Evolutionary conservation across 352 stramenopile genomes (phyloP), one percentile per base, ranked within the genome.

Genomic region (Thalassiosira mediterranea): DNA sequence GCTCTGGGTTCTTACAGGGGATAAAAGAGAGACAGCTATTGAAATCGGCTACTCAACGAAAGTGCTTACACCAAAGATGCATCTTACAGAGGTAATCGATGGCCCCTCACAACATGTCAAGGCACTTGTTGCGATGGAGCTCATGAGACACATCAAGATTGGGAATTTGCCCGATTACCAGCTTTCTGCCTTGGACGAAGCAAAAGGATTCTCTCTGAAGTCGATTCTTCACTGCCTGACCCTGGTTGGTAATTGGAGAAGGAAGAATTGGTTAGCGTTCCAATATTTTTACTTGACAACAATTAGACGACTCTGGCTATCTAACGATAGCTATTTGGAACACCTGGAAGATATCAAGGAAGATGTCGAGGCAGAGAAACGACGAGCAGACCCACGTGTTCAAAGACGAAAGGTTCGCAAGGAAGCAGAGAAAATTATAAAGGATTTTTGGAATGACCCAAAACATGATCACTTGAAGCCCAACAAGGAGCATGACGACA

Each of bases 11-110:
- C 91, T 99, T 4, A 99, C 97, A 15, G 97, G 97, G 11, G 97
- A 99, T 74, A 99, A 99, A 77, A 92, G 98, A 49, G 97, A 99
- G 79, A 99, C 97, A 1, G 97, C 97, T 1, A 98, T 99, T 57
- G 98, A 98, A 11, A 98, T 99, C 19, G 97, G 93, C 3, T 96
- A 98, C 54, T 97, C 97, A 64, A 99, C 96, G 51, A 95, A 97
- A 68, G 90, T 99, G 23, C 90, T 99, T 13, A 96, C 94, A 58
- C 95, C 96, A 37, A 95, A 97, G 76, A 98, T 98, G 96, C 92
- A 97, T 51, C n/a, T 93, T 10, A 91, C 79, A 4, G 73, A 91
- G 68, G 78, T 93, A 28, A 53, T 84, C 34, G 79, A 91, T 75
- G 81, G 75, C 21, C 79, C 79, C 15, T 34, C 63, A 8, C 38